These are phyloP conservation scores for Chrysochromulina tobinii DNA, from an alignment of 78 protist genomes.

Conservation along the genomic window DNA sequence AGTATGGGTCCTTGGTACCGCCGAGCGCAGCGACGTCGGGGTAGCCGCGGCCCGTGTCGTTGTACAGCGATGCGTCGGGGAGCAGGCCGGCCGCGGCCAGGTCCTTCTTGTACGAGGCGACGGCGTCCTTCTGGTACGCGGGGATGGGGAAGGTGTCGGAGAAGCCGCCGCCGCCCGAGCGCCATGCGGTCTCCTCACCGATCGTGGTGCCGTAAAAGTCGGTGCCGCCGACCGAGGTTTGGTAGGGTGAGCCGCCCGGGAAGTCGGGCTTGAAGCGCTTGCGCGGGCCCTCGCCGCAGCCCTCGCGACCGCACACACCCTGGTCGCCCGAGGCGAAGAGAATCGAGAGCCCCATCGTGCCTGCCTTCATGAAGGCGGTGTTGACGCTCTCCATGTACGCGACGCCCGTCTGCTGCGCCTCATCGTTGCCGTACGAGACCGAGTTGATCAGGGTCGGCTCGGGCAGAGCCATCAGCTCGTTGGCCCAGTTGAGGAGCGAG, in stretches of 20 bases:
- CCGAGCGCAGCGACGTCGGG: slow-evolving; percentile 50
- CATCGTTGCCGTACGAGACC: slow-evolving; percentile 33
- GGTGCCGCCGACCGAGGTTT: slow-evolving; percentile 54
- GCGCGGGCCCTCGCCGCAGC: neutral
- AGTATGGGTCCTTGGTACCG: slow-evolving; percentile 1
- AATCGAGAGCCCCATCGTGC: slow-evolving; percentile 24
- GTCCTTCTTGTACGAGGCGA: neutral
- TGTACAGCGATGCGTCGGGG: neutral
- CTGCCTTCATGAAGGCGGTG: slow-evolving; percentile 29
- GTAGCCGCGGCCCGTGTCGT: slow-evolving; percentile 33
- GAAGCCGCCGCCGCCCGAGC: slow-evolving; percentile 47
- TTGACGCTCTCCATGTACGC: slow-evolving; percentile 19
- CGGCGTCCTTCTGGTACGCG: slow-evolving; percentile 36
- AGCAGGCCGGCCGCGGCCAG: neutral
- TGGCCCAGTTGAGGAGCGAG: neutral
- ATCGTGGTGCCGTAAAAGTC: neutral
- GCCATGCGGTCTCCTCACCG: slow-evolving; percentile 14
- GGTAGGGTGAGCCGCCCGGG: slow-evolving; percentile 43
- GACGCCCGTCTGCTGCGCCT: neutral
- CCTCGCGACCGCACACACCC: slow-evolving; percentile 39
- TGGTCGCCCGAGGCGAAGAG: slow-evolving; percentile 53
- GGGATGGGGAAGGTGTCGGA: slow-evolving; percentile 3
- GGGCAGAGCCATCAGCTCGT: neutral
- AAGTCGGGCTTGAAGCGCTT: slow-evolving; percentile 33
- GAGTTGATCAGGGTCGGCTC: slow-evolving; percentile 12